These are phyloP conservation scores for Erodium moschatum DNA, from an alignment of 441 rosid species.

Conservation along the genomic window DNA sequence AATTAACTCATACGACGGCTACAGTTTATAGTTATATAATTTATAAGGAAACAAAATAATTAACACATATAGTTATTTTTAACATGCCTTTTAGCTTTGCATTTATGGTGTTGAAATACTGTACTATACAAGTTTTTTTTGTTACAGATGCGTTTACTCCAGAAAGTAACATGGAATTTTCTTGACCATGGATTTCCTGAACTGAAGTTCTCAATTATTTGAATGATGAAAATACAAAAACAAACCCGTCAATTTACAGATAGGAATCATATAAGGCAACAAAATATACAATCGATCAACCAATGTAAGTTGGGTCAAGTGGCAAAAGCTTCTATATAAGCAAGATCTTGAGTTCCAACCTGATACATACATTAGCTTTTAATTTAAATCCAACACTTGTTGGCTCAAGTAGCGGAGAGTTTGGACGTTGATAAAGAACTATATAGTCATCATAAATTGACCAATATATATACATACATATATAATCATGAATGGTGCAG, in stretches of 20 bases:
- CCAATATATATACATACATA: too few species aligned
- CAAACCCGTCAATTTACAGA: background rate
- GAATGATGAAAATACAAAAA: background rate
- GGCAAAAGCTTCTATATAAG: too few species aligned
- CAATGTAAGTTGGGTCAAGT: too few species aligned
- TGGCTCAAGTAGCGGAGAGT: too few species aligned
- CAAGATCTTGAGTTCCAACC: too few species aligned
- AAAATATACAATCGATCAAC: background rate
- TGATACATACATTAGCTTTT: too few species aligned
- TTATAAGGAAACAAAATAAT: too few species aligned
- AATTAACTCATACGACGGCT: background rate
- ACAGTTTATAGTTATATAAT: too few species aligned
- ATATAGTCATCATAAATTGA: background rate
- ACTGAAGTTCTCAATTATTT: background rate
- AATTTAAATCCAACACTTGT: too few species aligned
- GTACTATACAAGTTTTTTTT: too few species aligned
- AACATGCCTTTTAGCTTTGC: background rate
- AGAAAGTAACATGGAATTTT: background rate
- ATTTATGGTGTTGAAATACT: too few species aligned
- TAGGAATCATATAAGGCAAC: background rate
- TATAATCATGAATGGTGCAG: background rate
- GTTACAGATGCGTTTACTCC: background rate
- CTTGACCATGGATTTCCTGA: background rate
- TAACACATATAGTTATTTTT: background rate
- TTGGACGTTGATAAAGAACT: too few species aligned